Percentiles rank a stretch among this genome's conserved stretches.
These are phyloP conservation scores for Seminavis robusta DNA, from an alignment of 108 stramenopile genomes.

Conservation along the genomic window DNA sequence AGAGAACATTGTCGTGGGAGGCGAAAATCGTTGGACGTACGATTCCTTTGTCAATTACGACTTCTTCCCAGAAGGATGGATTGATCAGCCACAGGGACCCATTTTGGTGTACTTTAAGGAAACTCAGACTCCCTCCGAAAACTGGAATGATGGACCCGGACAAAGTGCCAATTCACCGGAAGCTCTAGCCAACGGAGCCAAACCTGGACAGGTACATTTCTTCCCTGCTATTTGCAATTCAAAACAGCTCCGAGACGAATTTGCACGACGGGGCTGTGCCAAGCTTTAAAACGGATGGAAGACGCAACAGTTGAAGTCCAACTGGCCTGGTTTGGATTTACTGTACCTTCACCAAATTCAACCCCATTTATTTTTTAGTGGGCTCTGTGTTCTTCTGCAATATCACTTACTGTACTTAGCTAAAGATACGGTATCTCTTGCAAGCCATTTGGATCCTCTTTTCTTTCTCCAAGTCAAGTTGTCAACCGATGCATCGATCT, in stretches of 20 bases:
- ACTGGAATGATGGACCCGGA: constrained; percentile 63
- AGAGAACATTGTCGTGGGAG: constrained; percentile 78
- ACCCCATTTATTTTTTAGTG: too few relatives aligned
- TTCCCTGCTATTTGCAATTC: constrained; percentile 64
- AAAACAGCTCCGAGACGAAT: constrained; percentile 55
- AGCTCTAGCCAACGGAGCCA: constrained; percentile 24
- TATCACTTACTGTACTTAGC: too few relatives aligned
- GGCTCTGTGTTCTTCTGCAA: too few relatives aligned
- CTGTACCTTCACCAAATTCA: too few relatives aligned
- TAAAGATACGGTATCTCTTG: too few relatives aligned
- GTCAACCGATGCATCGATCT: too few relatives aligned
- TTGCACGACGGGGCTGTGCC: constrained; percentile 54
- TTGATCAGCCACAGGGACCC: constrained; percentile 49
- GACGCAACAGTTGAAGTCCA: too few relatives aligned
- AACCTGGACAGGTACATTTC: constrained; percentile 57
- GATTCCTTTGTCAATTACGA: constrained; percentile 74
- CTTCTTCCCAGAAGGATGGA: constrained; percentile 67
- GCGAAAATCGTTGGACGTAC: constrained; percentile 66
- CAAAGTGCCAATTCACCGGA: constrained; percentile 35
- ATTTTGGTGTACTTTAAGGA: constrained; percentile 86
- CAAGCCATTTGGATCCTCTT: too few relatives aligned
- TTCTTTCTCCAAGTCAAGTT: too few relatives aligned
- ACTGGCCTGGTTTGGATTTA: too few relatives aligned
- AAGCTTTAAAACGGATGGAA: too few relatives aligned
- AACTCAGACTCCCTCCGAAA: constrained; percentile 58